Percentiles rank a stretch among this genome's conserved stretches.
phyloP scores from a whole-genome alignment of 2,329 filamentous ascomycete genomes.

The Fusarium nelsonii region DNA sequence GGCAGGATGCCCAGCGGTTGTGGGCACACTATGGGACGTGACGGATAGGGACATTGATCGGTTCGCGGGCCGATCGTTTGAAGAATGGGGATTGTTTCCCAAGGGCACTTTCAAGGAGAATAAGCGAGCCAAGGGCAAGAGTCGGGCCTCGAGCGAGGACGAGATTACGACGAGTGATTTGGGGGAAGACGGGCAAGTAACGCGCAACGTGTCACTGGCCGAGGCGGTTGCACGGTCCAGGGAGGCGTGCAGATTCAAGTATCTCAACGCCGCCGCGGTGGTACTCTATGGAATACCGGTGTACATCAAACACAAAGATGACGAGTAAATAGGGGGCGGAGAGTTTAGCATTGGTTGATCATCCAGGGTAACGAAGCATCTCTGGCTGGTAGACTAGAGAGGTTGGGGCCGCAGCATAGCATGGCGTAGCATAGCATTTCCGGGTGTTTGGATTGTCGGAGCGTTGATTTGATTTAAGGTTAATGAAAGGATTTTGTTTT shows the following conservation, averaged over 20 bases:
- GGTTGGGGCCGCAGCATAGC: slow-evolving; percentile 22
- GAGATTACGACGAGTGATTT: slow-evolving; percentile 43
- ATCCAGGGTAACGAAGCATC: slow-evolving; percentile 18
- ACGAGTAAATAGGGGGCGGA: slow-evolving; percentile 34
- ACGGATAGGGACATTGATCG: slow-evolving; percentile 98
- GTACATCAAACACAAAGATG: slow-evolving; percentile 68
- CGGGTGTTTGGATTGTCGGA: slow-evolving; percentile 38
- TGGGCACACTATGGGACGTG: slow-evolving; percentile 97
- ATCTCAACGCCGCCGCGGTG: slow-evolving; percentile 92
- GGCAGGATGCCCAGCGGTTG: slow-evolving; percentile 85
- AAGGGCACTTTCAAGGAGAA: slow-evolving; percentile 59
- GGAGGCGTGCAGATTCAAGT: slow-evolving; percentile 85
- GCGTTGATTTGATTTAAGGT: slow-evolving; percentile 21
- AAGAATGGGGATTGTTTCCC: slow-evolving; percentile 84
- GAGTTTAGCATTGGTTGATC: slow-evolving; percentile 13
- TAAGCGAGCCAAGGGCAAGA: slow-evolving; percentile 48
- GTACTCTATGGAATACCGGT: slow-evolving; percentile 96
- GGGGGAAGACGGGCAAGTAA: slow-evolving; percentile 42
- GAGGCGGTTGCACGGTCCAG: slow-evolving; percentile 83
- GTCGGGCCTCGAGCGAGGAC: slow-evolving; percentile 42
- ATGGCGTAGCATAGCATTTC: slow-evolving; percentile 33
- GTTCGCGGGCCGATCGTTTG: slow-evolving; percentile 82
- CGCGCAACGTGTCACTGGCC: slow-evolving; percentile 70
- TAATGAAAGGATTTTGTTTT: slow-evolving; percentile 26
- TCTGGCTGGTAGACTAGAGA: slow-evolving; percentile 14